Evolutionary conservation across 352 stramenopile genomes (phyloP).

Genomic region (Globisporangium sylvaticum): DNA sequence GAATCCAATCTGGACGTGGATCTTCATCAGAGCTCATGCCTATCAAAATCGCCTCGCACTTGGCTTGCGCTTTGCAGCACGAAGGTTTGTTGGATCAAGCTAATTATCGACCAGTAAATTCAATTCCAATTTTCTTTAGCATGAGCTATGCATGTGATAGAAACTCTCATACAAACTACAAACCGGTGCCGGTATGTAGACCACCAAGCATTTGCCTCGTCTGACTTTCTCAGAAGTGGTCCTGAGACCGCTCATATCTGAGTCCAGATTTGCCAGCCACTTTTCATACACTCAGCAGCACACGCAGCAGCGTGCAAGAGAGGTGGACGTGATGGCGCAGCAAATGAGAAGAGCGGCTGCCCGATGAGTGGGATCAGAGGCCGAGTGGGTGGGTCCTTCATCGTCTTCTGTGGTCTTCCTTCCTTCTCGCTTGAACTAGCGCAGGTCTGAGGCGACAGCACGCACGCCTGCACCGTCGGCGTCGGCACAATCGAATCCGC

Average conservation of each 20-base stretch:
- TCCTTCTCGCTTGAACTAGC: not conserved
- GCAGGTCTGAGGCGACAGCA: not conserved
- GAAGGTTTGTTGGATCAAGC: too few relatives aligned
- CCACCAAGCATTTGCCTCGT: not conserved
- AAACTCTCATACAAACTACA: too few relatives aligned
- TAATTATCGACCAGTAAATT: too few relatives aligned
- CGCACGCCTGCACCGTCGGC: not conserved
- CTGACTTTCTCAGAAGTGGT: not conserved
- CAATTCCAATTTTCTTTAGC: too few relatives aligned
- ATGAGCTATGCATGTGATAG: too few relatives aligned
- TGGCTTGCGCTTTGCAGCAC: too few relatives aligned
- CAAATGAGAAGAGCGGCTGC: not conserved
- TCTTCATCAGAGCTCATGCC: too few relatives aligned
- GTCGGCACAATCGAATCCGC: constrained; percentile 6
- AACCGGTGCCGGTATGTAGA: not conserved
- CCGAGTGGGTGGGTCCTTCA: not conserved
- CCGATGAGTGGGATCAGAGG: not conserved
- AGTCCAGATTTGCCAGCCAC: too few relatives aligned
- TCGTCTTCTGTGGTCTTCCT: not conserved
- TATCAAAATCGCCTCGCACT: too few relatives aligned
- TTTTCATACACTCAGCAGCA: not conserved
- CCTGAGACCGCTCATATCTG: not conserved
- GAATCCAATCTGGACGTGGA: too few relatives aligned
- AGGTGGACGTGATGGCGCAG: not conserved
- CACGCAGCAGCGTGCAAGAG: not conserved